Evolutionary conservation across 768 basidiomycete species (phyloP), one percentile per base, ranked within the genome.

Genomic region (Russula earlei): DNA sequence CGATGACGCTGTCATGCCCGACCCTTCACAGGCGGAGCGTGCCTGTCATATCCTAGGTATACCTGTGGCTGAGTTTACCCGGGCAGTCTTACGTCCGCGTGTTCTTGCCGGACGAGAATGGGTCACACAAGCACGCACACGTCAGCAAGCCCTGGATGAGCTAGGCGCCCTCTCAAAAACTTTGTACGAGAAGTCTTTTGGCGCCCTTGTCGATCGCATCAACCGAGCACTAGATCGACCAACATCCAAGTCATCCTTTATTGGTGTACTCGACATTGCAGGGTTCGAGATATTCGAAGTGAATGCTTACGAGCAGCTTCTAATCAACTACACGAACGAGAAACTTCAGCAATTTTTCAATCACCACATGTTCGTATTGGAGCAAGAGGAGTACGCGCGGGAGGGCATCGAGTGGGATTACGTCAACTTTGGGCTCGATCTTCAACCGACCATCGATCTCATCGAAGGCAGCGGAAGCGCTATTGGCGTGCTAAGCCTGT

Each of bases 291-390:
- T 99, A 59, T 90, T 91, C 72, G 87, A 89, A 52, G 76, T 85
- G 64, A 97, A 97, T 68, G 87, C 87, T 9, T 99, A 97, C 69
- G 96, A 99, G 66, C 96, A 99, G 69, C 80, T 99, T 25, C 80
- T 95, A 64, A 99, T 99, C 80, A 99, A 99, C 67, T 95, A 90
- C 66, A 98, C 95, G 42, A 99, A 99, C 74, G 96, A 99, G 78
- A 95, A 89, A 67, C 79, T 98, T 9, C 95, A 97, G 68, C 95
- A 97, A 69, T 91, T 91, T 70, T 93, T 93, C 80, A 99, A 98
- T 65, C 92, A 98, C 70, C 96, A 98, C 69, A 98, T 98, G 96
- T 98, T 99, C 70, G 91, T 96, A 37, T 82, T 98, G 33, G 96
- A 99, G 74, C 96, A 99, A 67, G 96, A 99, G 68, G 96, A 99